Base-by-base conservation (phyloP, 2,329 filamentous ascomycete species). In the Fusarium sp. region DNA sequence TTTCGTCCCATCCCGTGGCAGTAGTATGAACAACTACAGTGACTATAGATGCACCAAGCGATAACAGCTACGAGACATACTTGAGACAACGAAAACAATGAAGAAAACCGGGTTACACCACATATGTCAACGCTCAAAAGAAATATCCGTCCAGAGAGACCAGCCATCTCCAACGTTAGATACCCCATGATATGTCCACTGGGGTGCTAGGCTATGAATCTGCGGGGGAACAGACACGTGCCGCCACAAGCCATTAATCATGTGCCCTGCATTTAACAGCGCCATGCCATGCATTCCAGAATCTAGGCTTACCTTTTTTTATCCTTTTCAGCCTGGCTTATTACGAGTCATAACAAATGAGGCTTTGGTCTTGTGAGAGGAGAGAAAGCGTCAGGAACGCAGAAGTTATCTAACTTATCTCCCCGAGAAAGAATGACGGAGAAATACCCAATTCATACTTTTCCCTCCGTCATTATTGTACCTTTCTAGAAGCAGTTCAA, bases 241-340 rank as follows among this genome's bases (percentile, higher is more conserved):
- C 67, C 46, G 49, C 42, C 38, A 33, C 42, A 50, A 67, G 44
- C 54, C 62, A 62, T 65, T 46, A 64, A 68, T 70, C 67, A 70
- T 70, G 67, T 68, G 67, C 54, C 42, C 49, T 18, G 40, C 18
- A 68, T 46, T 6, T 6, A 57, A 44, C 64, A 29, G 31, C 25
- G 29, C 55, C 27, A 36, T 23, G 18, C 31, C 38, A 38, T 42
- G 20, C 68, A 69, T 69, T 68, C 59, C 67, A 44, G 20, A n/a
- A 20, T 67, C n/a, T 6, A 14, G 34, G n/a, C 27, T 44, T 29
- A 33, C 50, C 31, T 14, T 29, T 29, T 29, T 29, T 31, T 5
- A 18, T 20, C 23, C 27, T 27, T 40, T 40, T 66, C 36, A 67
- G 51, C 33, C 46, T 46, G 57, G 27, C 10, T 11, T 60, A 46